phyloP scores from a whole-genome alignment of 257 asterid genomes.

The Nicotiana noctiflora region DNA sequence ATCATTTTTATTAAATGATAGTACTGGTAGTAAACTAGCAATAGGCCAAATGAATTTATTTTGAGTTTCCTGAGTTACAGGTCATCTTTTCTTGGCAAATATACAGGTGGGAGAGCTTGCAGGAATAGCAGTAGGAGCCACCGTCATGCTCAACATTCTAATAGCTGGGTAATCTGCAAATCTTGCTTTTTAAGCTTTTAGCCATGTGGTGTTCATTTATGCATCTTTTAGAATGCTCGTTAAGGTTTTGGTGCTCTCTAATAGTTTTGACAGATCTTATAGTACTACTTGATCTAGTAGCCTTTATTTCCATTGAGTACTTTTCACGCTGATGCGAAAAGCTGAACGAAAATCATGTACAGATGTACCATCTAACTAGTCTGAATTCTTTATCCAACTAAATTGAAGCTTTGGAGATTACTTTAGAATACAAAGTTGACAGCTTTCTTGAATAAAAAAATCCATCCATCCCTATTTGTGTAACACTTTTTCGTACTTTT shows the following conservation, averaged over 20 bases:
- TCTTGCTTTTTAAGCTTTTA: background rate
- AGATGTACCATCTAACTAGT: background rate
- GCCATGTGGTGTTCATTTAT: background rate
- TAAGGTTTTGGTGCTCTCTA: background rate
- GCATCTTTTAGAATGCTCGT: background rate
- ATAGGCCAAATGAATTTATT: no score
- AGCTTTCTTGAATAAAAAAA: background rate
- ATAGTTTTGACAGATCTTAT: background rate
- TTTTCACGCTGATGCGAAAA: background rate
- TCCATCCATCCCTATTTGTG: background rate
- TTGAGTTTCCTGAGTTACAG: background rate
- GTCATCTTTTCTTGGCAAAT: background rate
- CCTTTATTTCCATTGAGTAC: background rate
- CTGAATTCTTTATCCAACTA: background rate
- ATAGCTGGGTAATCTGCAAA: conserved; percentile 60
- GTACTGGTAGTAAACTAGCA: background rate
- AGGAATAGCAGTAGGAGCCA: conserved; percentile 88
- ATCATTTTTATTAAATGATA: background rate
- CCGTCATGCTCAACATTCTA: conserved; percentile 78
- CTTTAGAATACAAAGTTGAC: background rate
- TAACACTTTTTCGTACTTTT: background rate
- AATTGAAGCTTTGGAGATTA: background rate
- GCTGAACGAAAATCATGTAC: background rate
- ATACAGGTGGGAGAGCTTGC: conserved; percentile 89
- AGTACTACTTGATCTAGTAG: background rate